Evolutionary conservation across 345 rosid species (phyloP).

Genomic region (Pistacia vera): DNA sequence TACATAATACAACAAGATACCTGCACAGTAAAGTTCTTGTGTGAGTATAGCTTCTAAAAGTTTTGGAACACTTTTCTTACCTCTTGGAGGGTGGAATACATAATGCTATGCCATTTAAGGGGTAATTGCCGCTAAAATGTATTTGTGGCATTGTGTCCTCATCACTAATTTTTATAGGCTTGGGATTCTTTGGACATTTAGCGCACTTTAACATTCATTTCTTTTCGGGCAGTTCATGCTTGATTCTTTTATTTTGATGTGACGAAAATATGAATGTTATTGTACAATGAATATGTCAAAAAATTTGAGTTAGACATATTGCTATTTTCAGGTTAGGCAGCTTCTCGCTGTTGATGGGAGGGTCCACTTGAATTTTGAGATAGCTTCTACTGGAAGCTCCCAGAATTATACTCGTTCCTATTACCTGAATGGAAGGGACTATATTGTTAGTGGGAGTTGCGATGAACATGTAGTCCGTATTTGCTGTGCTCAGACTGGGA

Average conservation of each 20-base stretch:
- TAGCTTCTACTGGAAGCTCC: conserved; percentile 70
- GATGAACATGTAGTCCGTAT: conserved; percentile 87
- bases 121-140: neutral
- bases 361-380: conserved; percentile 71
- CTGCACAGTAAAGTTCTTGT: neutral
- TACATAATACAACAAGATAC: neutral
- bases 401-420: conserved; percentile 94
- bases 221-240: neutral
- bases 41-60: neutral
- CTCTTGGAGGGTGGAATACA: neutral
- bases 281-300: neutral
- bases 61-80: neutral
- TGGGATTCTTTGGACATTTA: neutral
- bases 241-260: conserved; percentile 11
- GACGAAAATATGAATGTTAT: neutral
- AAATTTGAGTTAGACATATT: conserved; percentile 18
- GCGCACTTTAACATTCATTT: neutral
- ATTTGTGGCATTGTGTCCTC: neutral
- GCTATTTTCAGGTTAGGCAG: conserved; percentile 70
- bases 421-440: conserved; percentile 94
- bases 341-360: conserved; percentile 91
- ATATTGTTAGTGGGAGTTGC: conserved; percentile 88
- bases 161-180: neutral
- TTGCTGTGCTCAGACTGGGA: conserved; percentile 98
- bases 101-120: neutral